These are phyloP conservation scores for Fusarium sp. DNA, from an alignment of 2,329 filamentous ascomycete genomes.

Conservation along the genomic window DNA sequence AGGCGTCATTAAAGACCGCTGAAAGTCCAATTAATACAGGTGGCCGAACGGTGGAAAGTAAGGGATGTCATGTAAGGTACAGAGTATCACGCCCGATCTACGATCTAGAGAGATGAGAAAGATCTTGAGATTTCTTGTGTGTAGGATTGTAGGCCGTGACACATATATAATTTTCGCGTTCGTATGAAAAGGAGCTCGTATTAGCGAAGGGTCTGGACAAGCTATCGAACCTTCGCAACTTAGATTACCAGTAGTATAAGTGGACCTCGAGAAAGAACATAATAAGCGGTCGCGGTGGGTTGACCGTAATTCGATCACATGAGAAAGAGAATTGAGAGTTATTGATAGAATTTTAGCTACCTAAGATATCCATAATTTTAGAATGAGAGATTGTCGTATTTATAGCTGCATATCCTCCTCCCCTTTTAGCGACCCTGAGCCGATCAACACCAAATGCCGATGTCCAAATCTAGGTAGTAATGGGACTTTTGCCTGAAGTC, in stretches of 20 bases:
- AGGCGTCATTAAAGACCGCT: conserved; percentile 5
- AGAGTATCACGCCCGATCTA: background rate
- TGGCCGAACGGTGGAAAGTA: conserved; percentile 3
- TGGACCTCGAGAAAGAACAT: conserved; percentile 7
- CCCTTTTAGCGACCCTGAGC: conserved; percentile 20
- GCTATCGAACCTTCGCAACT: background rate
- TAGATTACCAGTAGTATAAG: background rate
- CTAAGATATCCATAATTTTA: conserved; percentile 20
- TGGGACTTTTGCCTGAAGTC: conserved; percentile 9
- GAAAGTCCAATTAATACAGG: background rate
- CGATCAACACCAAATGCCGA: conserved; percentile 26
- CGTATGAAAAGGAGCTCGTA: background rate
- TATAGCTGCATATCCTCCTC: conserved; percentile 30
- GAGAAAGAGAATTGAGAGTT: conserved; percentile 7
- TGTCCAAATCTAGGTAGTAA: conserved; percentile 2
- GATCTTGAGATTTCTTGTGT: background rate
- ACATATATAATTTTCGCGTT: conserved; percentile 13
- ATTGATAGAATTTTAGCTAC: conserved; percentile 12
- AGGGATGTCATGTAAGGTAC: conserved; percentile 8
- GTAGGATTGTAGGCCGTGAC: background rate
- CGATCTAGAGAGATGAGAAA: background rate
- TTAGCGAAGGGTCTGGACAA: background rate
- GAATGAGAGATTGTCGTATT: conserved; percentile 21
- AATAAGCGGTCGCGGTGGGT: conserved; percentile 4
- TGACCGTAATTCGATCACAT: conserved; percentile 13